Evolutionary conservation across 192 early-diverging fungal genomes (phyloP), one percentile per base, ranked within the genome.

Genomic region (Entophlyctis helioformis): DNA sequence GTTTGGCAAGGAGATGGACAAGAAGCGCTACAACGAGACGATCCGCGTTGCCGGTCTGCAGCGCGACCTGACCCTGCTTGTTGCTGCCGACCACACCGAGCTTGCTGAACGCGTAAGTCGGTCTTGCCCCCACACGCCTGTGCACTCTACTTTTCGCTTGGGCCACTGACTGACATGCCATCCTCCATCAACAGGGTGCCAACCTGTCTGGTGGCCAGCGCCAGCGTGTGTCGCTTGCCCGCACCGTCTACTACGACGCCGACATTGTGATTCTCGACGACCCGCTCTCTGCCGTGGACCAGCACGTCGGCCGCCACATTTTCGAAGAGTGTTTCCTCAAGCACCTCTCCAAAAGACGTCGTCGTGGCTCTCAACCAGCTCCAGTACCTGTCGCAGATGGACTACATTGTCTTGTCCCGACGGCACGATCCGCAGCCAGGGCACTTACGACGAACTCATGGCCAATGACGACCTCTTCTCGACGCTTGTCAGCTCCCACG

Each of bases 121-220:
- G 15, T 34, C 15, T 15, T 34, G 9, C 33, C 33, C 33, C 8
- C 9, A 11, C 33, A 34, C 9, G n/a, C n/a, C n/a, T n/a, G 33
- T 78, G 84, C 54, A 82, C n/a, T n/a, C n/a, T n/a, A n/a, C n/a
- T n/a, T n/a, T n/a, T 77, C 36, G n/a, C n/a, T n/a, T n/a, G n/a
- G n/a, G n/a, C n/a, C n/a, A n/a, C n/a, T n/a, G 33, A 34, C 15
- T 8, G 33, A 8, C 15, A 15, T 34, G 8, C 9, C 8, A 34
- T 34, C 8, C 33, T 15, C 15, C 33, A 34, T 78, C 82, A 25
- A 59, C 67, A 24, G 57, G 57, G 83, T 39, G 78, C 74, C 36
- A 85, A 82, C 46, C 67, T 88, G 41, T 82, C 78, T 48, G 72
- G 81, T 19, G 84, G 83, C 1, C 84, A 84, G 53, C 45, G 67